These are phyloP conservation scores for Sutorius eximius DNA, from an alignment of 1,284 basidiomycete genomes.

Conservation along the genomic window DNA sequence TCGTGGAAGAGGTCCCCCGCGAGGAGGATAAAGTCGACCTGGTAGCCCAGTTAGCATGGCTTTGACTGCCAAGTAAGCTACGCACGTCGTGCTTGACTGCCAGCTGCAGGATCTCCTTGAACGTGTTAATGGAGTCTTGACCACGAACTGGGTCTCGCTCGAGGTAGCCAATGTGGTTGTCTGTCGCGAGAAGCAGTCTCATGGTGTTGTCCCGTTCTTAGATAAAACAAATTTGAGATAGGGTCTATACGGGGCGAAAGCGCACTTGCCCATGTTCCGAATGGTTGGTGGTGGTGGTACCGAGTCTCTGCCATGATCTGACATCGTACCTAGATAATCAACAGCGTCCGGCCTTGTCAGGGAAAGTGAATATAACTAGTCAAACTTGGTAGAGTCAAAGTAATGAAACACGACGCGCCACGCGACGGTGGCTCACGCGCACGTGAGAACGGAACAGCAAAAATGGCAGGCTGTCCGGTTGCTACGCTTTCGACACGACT, in stretches of 20 bases:
- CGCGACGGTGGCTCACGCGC: neutral
- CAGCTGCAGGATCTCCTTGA: constrained; percentile 89
- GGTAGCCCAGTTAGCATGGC: constrained; percentile 8
- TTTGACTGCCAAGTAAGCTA: neutral
- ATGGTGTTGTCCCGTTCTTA: constrained; percentile 69
- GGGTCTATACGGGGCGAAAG: neutral
- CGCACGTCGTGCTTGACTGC: constrained; percentile 85
- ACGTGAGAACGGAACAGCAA: neutral
- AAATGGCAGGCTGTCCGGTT: neutral
- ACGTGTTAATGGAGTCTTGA: constrained; percentile 94
- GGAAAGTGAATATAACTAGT: too few species aligned
- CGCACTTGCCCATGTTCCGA: constrained; percentile 39
- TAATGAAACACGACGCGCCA: constrained; percentile 8
- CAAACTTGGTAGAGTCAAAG: neutral
- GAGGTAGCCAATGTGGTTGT: constrained; percentile 94
- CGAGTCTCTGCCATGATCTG: constrained; percentile 22
- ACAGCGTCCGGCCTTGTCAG: neutral
- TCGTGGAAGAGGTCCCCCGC: constrained; percentile 98
- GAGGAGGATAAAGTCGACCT: constrained; percentile 94
- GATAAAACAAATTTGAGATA: constrained; percentile 5
- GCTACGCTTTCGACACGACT: neutral
- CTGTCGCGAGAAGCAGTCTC: constrained; percentile 86
- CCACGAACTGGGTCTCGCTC: constrained; percentile 95
- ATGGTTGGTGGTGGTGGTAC: constrained; percentile 36
- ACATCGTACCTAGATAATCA: constrained; percentile 20